Base-by-base conservation (phyloP, 345 rosid species). In the Kernera saxatilis region DNA sequence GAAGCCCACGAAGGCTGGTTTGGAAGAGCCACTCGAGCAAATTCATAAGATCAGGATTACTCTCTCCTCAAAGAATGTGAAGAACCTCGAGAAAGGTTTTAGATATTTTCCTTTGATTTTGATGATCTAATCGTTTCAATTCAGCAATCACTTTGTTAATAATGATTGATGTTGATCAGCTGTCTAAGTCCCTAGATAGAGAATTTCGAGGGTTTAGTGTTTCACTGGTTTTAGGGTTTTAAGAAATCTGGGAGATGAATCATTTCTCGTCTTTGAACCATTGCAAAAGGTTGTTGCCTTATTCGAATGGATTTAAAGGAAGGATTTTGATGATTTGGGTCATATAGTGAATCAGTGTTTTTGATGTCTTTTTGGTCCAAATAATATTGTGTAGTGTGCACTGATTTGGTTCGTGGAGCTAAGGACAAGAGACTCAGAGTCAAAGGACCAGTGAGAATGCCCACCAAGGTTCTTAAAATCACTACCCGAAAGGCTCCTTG, bases 11-110 rank as follows among this genome's bases (percentile, higher is more conserved):
- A 89, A 89, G 70, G 82, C 89, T 3, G 96, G 92, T 22, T 68
- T 87, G 57, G 96, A 87, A 67, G 96, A 89, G 21, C 39, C 88
- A 11, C 85, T 81, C 37, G 90, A 84, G 76, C 86, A 84, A 77
- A 82, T 85, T 70, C 92, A 89, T 44, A 87, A 85, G 85, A 89
- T 89, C 70, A 85, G 96, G 48, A 89, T 89, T 74, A 87, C 96
- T 26, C 90, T 89, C 10, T 85, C 90, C 57, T 89, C 96, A n/a
- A 89, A 85, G 78, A 83, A 84, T 37, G 96, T 87, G 14, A 89
- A 89, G 73, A 89, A 89, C 71, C 85, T 89, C 8, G 96, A 89
- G 48, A 89, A 89, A 80, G 96, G 92, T 87, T 5, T 9, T 37
- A n/a, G 6, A 12, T 44, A 0, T 6, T 23, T 51, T 11, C 46